A percentile compares a stretch with the other conserved stretches of the same genome.
Evolutionary conservation across 2,329 filamentous ascomycete genomes (phyloP).

Genomic region (Cladosporium sp.): DNA sequence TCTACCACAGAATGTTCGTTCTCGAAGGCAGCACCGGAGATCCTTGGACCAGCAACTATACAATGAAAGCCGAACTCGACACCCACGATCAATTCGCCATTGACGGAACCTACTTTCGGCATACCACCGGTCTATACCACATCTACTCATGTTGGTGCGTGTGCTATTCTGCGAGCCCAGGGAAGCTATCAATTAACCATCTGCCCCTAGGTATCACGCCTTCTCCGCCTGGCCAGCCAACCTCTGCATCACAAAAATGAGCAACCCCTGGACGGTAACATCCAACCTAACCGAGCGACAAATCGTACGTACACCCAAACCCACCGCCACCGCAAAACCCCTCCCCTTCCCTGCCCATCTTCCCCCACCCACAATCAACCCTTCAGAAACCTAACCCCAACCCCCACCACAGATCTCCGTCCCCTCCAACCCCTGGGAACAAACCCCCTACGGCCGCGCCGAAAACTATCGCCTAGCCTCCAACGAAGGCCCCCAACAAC

Average conservation of each 20-base stretch:
- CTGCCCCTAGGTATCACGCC: constrained; percentile 38
- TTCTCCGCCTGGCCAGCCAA: constrained; percentile 49
- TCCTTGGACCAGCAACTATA: constrained; percentile 43
- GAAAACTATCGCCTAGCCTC: constrained; percentile 43
- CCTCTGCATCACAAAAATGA: constrained; percentile 48
- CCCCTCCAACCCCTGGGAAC: constrained; percentile 47
- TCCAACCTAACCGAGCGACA: constrained; percentile 43
- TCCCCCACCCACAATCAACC: not conserved
- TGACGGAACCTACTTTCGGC: constrained; percentile 49
- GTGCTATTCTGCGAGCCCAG: not conserved
- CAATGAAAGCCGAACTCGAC: constrained; percentile 43
- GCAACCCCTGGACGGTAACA: constrained; percentile 44
- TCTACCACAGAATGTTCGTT: constrained; percentile 50
- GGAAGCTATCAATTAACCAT: constrained; percentile 39
- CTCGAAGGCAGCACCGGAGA: constrained; percentile 40
- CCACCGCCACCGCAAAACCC: too few species aligned
- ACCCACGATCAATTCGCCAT: constrained; percentile 52
- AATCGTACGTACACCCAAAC: constrained; percentile 32
- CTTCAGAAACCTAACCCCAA: not conserved
- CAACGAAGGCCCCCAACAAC: constrained; percentile 49
- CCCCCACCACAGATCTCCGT: constrained; percentile 34
- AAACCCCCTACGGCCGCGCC: constrained; percentile 46
- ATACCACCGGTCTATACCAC: constrained; percentile 37
- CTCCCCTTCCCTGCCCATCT: too few species aligned
- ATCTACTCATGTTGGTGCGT: constrained; percentile 37